Base-by-base conservation (phyloP, 345 rosid genomes). In the Dipteronia sinensis region DNA sequence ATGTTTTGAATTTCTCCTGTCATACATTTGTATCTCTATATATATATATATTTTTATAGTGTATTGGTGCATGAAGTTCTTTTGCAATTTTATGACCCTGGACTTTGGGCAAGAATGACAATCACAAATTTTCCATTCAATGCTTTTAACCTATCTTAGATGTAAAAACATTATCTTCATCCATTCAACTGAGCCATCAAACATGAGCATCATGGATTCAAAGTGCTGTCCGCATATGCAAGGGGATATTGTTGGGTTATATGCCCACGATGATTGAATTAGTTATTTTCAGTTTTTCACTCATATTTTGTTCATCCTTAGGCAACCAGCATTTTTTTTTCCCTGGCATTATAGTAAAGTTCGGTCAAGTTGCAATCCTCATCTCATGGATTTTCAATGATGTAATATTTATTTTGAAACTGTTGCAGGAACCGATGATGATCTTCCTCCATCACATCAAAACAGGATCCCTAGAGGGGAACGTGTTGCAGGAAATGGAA, bases 361-460 rank as follows among this genome's bases (percentile, higher is more conserved):
- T 19, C 65, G 42, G 40, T 73, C 12, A 7, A 61, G 62, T 51
- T 79, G 22, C 11, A 12, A 34, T 27, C 64, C 23, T 17, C 62
- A 56, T 56, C 9, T 56, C 62, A 7, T 59, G 64, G 64, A 22
- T 0, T 20, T 20, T 59, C 64, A n/a, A 59, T 22, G 22, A 59
- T 59, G 27, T 20, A 13, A 31, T 38, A 20, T 42, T 69, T 25
- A 12, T 64, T 61, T 27, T 49, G 38, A 67, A 71, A 69, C 29
- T 51, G 72, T 34, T 90, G 76, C 89, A 93, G 98, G 98, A 76
- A 91, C 98, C 29, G 98, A 93, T 83, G 96, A 93, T 69, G 98
- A 93, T 84, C 84, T 93, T 56, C 94, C 95, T 62, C 98, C 98
- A 19, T 79, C 93, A 42, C 92, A 91, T 81, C 89, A 83, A 71